A percentile compares a stretch with the other conserved stretches of the same genome.
Evolutionary conservation across 2,329 filamentous ascomycete species (phyloP).

Genomic region (Fusarium sulawesiense): DNA sequence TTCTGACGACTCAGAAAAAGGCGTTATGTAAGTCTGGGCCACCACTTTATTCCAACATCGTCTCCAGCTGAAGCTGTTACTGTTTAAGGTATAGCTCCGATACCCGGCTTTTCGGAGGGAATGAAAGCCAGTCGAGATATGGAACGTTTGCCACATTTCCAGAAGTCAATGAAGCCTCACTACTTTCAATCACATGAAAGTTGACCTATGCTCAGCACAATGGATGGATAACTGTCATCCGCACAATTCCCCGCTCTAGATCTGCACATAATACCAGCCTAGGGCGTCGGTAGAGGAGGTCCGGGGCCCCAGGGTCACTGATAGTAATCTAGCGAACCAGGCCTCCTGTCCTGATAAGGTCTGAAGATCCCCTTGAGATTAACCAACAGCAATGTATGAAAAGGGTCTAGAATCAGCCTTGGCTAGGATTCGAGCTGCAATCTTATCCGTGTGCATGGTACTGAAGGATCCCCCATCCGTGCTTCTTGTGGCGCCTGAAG

Average conservation of each 20-base stretch:
- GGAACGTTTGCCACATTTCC: neutral
- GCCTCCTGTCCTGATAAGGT: slow-evolving; percentile 31
- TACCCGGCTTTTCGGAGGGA: slow-evolving; percentile 8
- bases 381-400: slow-evolving; percentile 8
- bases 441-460: slow-evolving; percentile 19
- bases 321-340: slow-evolving; percentile 21
- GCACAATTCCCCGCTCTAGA: slow-evolving; percentile 24
- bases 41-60: slow-evolving; percentile 31
- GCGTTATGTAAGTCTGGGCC: slow-evolving; percentile 37
- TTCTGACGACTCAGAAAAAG: slow-evolving; percentile 35
- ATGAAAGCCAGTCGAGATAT: slow-evolving; percentile 4
- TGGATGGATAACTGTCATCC: slow-evolving; percentile 2
- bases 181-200: slow-evolving; percentile 4
- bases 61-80: slow-evolving; percentile 8
- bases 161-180: neutral
- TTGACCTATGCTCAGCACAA: neutral
- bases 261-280: slow-evolving; percentile 16
- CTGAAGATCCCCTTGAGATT: slow-evolving; percentile 27
- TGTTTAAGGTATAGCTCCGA: slow-evolving; percentile 22
- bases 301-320: slow-evolving; percentile 30
- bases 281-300: slow-evolving; percentile 20
- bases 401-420: slow-evolving; percentile 6
- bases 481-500: slow-evolving; percentile 16
- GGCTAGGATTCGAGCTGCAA: slow-evolving; percentile 11
- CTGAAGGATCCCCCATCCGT: slow-evolving; percentile 27